Percentiles rank a stretch among this genome's conserved stretches.
Evolutionary conservation across 129 eudicot species (phyloP).

Genomic region (Lonicera japonica): DNA sequence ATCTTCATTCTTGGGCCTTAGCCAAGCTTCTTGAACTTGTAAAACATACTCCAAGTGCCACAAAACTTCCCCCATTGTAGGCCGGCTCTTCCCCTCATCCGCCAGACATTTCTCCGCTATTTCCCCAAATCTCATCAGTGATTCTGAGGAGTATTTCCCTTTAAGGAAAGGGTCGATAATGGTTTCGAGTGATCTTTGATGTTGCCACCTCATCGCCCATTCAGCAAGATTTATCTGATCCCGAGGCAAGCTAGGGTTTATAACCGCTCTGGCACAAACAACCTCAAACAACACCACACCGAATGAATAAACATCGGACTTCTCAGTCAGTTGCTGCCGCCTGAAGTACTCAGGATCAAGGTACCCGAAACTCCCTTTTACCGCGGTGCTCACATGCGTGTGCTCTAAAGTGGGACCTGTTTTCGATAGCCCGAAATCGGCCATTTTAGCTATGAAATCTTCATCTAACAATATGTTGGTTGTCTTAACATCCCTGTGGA

Average conservation of each 20-base stretch:
- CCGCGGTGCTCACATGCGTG: conserved; percentile 85
- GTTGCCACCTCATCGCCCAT: conserved; percentile 80
- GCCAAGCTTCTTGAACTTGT: conserved; percentile 68
- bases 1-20: conserved; percentile 19
- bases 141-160: conserved; percentile 40
- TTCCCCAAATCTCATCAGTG: conserved; percentile 52
- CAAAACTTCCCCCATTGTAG: conserved; percentile 79
- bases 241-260: conserved; percentile 64
- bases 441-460: conserved; percentile 62
- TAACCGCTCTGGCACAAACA: conserved; percentile 61
- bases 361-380: conserved; percentile 52
- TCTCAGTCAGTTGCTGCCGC: conserved; percentile 45
- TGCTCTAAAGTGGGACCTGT: conserved; percentile 73
- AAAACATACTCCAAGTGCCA: conserved; percentile 77
- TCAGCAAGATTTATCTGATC: conserved; percentile 83
- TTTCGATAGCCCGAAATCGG: conserved; percentile 82
- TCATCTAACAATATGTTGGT: conserved; percentile 78
- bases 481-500: conserved; percentile 76
- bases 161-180: conserved; percentile 45
- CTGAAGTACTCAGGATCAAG: conserved; percentile 46
- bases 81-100: conserved; percentile 62
- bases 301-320: conserved; percentile 52
- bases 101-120: conserved; percentile 82
- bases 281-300: conserved; percentile 80
- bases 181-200: conserved; percentile 47